Conservation (phyloP, 1,284 basidiomycete genomes). For the Ceratobasidium sp. region DNA sequence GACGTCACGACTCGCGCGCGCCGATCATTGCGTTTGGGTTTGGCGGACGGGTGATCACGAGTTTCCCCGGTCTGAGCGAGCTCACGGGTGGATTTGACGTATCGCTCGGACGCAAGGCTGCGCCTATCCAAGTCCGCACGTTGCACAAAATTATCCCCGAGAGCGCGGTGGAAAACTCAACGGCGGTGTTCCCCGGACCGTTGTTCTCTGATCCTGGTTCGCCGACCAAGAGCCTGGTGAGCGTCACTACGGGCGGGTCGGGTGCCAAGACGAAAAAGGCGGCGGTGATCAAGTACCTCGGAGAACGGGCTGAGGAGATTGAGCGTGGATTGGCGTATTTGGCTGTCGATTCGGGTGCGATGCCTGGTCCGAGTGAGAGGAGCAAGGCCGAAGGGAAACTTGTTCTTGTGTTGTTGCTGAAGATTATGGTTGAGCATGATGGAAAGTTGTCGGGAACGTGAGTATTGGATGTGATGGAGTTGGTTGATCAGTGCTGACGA, state of each 20-base stretch:
- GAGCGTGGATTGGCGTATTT: constrained; percentile 81
- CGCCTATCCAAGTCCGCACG: constrained; percentile 76
- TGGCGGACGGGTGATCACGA: constrained; percentile 86
- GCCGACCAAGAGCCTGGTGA: constrained; percentile 73
- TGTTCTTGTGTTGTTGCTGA: constrained; percentile 79
- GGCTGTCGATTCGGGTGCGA: constrained; percentile 54
- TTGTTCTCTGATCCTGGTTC: constrained; percentile 81
- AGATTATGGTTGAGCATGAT: constrained; percentile 86
- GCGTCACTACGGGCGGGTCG: constrained; percentile 64
- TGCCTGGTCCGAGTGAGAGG: constrained; percentile 63
- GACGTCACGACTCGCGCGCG: constrained; percentile 76
- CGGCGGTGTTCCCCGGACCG: constrained; percentile 83
- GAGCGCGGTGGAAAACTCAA: constrained; percentile 70
- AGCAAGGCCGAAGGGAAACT: constrained; percentile 81
- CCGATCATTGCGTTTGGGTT: constrained; percentile 91
- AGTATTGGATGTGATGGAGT: constrained; percentile 50
- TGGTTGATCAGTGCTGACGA: constrained; percentile 1
- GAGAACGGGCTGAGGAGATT: constrained; percentile 80
- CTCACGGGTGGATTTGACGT: constrained; percentile 81
- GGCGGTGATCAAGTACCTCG: constrained; percentile 81
- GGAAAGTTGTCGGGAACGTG: constrained; percentile 87
- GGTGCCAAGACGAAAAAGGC: constrained; percentile 82
- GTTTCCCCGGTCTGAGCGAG: constrained; percentile 80
- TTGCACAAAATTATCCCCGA: constrained; percentile 78
- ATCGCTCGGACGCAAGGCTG: constrained; percentile 77